These are phyloP conservation scores for Saccharomycopsis crataegensis DNA, from an alignment of 1,139 yeast species.

Conservation along the genomic window DNA sequence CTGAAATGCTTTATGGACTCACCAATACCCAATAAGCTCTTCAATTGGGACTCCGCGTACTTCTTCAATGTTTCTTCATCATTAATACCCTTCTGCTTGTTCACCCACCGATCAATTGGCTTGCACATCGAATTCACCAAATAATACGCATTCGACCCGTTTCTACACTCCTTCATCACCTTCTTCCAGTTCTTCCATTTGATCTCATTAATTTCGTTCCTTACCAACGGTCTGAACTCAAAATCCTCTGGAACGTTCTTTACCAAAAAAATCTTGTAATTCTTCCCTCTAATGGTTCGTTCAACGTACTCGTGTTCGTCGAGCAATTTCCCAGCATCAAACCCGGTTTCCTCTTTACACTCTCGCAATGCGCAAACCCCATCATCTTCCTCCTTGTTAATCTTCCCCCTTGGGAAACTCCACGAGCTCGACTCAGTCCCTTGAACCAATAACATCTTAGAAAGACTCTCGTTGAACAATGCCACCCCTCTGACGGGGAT, in stretches of 20 bases:
- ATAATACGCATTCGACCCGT: conserved; percentile 40
- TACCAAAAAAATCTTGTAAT: conserved; percentile 75
- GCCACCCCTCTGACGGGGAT: conserved; percentile 98
- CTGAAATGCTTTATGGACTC: conserved; percentile 25
- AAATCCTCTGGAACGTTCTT: conserved; percentile 74
- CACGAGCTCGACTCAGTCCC: conserved; percentile 82
- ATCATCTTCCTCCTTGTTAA: conserved; percentile 87
- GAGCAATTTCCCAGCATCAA: conserved; percentile 63
- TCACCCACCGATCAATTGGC: conserved; percentile 52
- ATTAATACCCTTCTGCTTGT: conserved; percentile 44
- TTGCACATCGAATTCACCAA: conserved; percentile 54
- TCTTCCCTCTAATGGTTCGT: conserved; percentile 75
- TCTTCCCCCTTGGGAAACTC: conserved; percentile 98
- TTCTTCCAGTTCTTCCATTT: conserved; percentile 53
- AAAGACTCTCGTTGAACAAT: conserved; percentile 61
- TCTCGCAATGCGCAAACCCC: conserved; percentile 92
- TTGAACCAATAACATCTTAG: conserved; percentile 70
- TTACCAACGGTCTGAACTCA: conserved; percentile 67
- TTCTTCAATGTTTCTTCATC: conserved; percentile 44
- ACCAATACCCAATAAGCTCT: conserved; percentile 52
- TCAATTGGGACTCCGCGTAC: conserved; percentile 56
- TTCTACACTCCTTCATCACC: conserved; percentile 26
- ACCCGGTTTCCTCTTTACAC: conserved; percentile 93
- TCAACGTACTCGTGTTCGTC: conserved; percentile 71
- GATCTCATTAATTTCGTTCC: conserved; percentile 76